Base-by-base conservation (phyloP, 352 stramenopile genomes). In the Plasmopara muralis region DNA sequence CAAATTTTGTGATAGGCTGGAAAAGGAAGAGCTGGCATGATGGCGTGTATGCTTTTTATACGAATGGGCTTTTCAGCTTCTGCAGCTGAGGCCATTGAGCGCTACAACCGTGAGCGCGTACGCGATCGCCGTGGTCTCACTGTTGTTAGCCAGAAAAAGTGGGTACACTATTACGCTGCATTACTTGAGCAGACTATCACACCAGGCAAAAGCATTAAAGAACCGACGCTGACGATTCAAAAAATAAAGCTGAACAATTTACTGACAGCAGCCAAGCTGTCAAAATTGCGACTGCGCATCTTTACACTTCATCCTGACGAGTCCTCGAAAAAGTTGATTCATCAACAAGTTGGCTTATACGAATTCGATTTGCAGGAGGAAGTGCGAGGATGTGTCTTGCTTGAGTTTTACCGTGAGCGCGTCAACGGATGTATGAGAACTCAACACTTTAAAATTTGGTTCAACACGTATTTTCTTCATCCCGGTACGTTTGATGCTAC, bases 361-460 rank as follows among this genome's bases (percentile, higher is more conserved):
- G 53, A 70, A 14, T 89, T 85, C 38, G 43, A 74, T 14, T 43
- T 87, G 38, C 50, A 72, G 13, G 54, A 73, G 14, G 47, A 67
- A 37, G 63, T 87, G 12, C 60, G 64, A 35, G 75, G 78, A 16
- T 79, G 73, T 41, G 63, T 89, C 16, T 44, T 77, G 56, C 38
- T 89, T 18, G 78, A 89, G 51, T 85, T 87, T 53, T 77, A 69
- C 38, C 60, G 64, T 29, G 39, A 73, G 5, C 54, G 57, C 5
- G 68, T 56, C 9, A 62, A 55, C 14, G 62, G 73, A 29, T 84
- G 70, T 44, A 60, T 78, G 49, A 46, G 63, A 30, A 57, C 58
- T n/a, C 85, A 85, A 31, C 66, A 89, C 52, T 84, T 89, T 42
- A 85, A 83, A 47, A 50, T 87, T 20, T 89, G 78, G 78, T 87